These are phyloP conservation scores for Saccharomycopsis sp. DNA, from an alignment of 805 yeast species.

Conservation along the genomic window DNA sequence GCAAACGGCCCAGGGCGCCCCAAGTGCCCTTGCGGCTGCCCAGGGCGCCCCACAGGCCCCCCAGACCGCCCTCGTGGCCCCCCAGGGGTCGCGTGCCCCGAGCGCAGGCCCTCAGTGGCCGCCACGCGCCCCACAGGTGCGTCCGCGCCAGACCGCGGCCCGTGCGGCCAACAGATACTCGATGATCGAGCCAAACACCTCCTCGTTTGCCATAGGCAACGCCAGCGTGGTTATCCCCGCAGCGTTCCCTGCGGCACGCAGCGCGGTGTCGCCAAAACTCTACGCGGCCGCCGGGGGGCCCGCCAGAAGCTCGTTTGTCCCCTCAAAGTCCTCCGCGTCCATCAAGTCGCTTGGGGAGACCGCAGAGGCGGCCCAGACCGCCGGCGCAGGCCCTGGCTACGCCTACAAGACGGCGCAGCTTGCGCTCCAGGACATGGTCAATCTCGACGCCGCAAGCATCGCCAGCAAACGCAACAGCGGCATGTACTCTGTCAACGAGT, in stretches of 20 bases:
- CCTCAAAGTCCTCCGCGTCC: slow-evolving; percentile 12
- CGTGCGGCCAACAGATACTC: slow-evolving; percentile 15
- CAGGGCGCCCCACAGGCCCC: neutral
- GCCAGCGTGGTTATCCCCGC: slow-evolving; percentile 2
- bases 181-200: slow-evolving; percentile 19
- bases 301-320: neutral
- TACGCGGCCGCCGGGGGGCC: slow-evolving; percentile 6
- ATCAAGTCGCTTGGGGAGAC: slow-evolving; percentile 12
- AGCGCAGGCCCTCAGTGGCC: no score
- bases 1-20: no score
- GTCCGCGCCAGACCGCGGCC: neutral
- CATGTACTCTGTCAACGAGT: slow-evolving; percentile 9
- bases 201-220: slow-evolving; percentile 16
- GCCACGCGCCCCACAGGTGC: neutral
- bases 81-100: no score
- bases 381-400: slow-evolving; percentile 26
- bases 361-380: slow-evolving; percentile 15
- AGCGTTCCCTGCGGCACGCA: slow-evolving; percentile 5
- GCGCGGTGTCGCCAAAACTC: slow-evolving; percentile 9
- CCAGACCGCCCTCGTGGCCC: no score
- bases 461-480: slow-evolving; percentile 12
- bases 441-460: slow-evolving; percentile 41
- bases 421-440: slow-evolving; percentile 69
- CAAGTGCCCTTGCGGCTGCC: neutral
- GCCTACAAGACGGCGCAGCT: slow-evolving; percentile 50